These are phyloP conservation scores for Xylaria sp. DNA, from an alignment of 2,329 filamentous ascomycete species.

Conservation along the genomic window DNA sequence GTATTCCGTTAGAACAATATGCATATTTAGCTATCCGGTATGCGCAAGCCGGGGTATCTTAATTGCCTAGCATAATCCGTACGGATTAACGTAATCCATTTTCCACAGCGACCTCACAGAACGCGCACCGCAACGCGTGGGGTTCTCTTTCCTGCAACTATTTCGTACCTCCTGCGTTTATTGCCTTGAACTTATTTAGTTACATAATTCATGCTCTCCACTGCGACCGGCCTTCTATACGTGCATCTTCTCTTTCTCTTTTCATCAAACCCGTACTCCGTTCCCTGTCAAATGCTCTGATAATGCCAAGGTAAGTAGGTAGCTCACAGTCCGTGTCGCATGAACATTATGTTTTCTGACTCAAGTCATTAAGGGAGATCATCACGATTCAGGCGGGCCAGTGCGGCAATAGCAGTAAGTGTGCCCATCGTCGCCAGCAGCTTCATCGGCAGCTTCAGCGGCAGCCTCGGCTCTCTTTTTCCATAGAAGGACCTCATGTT, in stretches of 20 bases:
- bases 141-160: too few relatives aligned
- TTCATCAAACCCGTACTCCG: background rate
- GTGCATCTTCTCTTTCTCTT: background rate
- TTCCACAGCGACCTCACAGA: background rate
- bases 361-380: conserved; percentile 66
- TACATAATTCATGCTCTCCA: background rate
- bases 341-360: conserved; percentile 3
- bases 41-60: background rate
- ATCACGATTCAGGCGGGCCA: conserved; percentile 99
- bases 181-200: background rate
- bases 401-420: conserved; percentile 97
- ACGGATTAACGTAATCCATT: background rate
- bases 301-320: conserved; percentile 20
- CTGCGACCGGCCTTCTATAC: background rate
- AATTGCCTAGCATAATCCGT: background rate
- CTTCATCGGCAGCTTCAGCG: conserved; percentile 10
- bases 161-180: too few relatives aligned
- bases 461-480: conserved; percentile 12
- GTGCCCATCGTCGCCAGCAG: conserved; percentile 19
- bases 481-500: background rate
- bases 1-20: background rate
- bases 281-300: conserved; percentile 13
- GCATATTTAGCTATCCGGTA: background rate
- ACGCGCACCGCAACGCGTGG: background rate
- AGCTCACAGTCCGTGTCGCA: background rate